Evolutionary conservation across 306 rosid genomes (phyloP).

Genomic region (Phaseolus lunatus): DNA sequence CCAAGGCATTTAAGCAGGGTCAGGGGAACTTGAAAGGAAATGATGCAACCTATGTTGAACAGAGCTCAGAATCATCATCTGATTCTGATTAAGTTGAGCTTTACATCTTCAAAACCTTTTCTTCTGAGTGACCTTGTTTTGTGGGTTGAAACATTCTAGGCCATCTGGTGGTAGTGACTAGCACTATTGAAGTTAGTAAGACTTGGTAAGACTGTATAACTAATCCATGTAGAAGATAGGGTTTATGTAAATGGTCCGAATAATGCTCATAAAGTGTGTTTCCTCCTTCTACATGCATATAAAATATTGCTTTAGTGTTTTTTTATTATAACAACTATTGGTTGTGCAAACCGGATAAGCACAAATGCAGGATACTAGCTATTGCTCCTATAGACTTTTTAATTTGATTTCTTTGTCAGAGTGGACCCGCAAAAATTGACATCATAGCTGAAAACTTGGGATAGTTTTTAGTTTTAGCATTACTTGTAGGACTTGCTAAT

Average conservation of each 20-base stretch:
- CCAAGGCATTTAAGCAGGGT: constrained; percentile 57
- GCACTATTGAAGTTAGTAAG: background rate
- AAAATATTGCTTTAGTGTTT: background rate
- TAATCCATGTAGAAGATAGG: constrained; percentile 24
- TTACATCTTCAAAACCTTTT: background rate
- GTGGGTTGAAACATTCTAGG: constrained; percentile 5
- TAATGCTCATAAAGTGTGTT: constrained; percentile 17
- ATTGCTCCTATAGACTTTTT: background rate
- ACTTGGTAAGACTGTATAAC: constrained; percentile 30
- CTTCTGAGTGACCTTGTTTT: background rate
- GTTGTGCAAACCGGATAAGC: background rate
- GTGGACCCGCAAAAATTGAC: background rate
- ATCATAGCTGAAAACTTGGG: background rate
- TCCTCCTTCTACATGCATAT: background rate
- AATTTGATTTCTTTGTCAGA: background rate
- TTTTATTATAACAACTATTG: background rate
- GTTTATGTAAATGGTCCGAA: constrained; percentile 40
- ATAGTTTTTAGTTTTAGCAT: too few relatives aligned
- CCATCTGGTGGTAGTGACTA: constrained; percentile 34
- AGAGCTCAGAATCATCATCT: constrained; percentile 55
- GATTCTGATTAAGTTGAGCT: constrained; percentile 48
- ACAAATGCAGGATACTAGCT: background rate
- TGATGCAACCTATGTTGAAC: constrained; percentile 20
- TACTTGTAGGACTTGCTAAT: background rate
- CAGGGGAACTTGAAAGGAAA: constrained; percentile 44